Evolutionary conservation across 495 filamentous ascomycete genomes (phyloP).

Genomic region (Tuber calosporum): DNA sequence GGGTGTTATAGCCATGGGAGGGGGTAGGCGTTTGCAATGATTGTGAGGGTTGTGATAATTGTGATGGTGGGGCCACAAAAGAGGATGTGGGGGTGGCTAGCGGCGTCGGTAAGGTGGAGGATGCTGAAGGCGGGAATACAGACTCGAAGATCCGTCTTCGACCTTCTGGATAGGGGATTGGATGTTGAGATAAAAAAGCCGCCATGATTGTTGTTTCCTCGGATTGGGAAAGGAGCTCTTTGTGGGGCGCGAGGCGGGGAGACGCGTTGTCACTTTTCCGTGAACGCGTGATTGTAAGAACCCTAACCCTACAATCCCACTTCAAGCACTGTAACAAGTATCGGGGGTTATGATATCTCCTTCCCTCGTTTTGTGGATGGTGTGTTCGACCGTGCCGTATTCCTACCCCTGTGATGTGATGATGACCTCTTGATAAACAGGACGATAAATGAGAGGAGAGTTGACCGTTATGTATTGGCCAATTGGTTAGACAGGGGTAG

Average conservation of each 20-base stretch:
- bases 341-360: no score
- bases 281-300: background rate
- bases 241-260: background rate
- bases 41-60: conserved; percentile 21
- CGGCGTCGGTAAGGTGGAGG: conserved; percentile 28
- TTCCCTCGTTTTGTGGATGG: no score
- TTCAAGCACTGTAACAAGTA: background rate
- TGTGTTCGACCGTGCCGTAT: no score
- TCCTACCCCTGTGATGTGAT: no score
- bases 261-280: background rate
- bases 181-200: conserved; percentile 18
- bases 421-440: no score
- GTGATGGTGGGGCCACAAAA: conserved; percentile 9
- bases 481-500: no score
- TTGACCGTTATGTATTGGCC: no score
- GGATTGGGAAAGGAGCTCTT: background rate
- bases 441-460: no score
- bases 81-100: conserved; percentile 26
- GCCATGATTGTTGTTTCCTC: conserved; percentile 16
- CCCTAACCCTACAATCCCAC: background rate
- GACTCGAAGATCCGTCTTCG: conserved; percentile 37
- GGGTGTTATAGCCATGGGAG: conserved; percentile 39
- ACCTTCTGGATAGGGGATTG: conserved; percentile 16
- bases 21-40: conserved; percentile 29
- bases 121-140: conserved; percentile 36